A percentile compares a stretch with the other conserved stretches of the same genome.
Evolutionary conservation across 768 basidiomycete species (phyloP).

Genomic region (Lactifluus piperatus): DNA sequence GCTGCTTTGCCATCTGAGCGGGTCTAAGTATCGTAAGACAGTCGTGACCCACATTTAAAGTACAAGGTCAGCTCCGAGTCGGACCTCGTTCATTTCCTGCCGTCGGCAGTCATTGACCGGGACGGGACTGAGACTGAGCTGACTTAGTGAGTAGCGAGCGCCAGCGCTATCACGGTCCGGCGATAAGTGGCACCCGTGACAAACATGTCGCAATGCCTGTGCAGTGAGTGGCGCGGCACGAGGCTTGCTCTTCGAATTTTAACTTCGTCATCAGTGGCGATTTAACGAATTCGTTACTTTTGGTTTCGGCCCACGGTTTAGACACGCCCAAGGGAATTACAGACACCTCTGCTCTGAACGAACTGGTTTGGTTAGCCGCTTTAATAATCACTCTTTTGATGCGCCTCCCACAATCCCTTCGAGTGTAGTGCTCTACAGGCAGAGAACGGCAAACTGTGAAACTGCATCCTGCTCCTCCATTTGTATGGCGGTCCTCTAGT

Average conservation of each 20-base stretch:
- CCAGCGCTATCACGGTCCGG: not conserved
- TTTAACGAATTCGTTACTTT: not conserved
- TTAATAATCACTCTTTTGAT: not conserved
- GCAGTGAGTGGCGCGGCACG: too few species aligned
- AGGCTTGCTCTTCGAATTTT: not conserved
- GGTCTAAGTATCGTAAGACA: not conserved
- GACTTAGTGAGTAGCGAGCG: not conserved
- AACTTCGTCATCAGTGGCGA: not conserved
- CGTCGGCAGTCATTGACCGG: not conserved
- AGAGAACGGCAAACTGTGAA: not conserved
- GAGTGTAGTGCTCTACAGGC: not conserved
- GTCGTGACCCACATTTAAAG: not conserved
- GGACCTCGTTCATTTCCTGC: not conserved
- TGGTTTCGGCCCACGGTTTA: not conserved
- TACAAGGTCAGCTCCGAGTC: too few species aligned
- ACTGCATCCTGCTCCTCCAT: not conserved
- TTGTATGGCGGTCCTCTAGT: too few species aligned
- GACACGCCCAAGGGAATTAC: not conserved
- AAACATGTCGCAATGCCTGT: not conserved
- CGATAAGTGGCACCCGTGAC: not conserved
- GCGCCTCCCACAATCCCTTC: not conserved
- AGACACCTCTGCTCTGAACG: not conserved
- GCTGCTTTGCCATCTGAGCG: not conserved
- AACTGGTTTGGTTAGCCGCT: not conserved
- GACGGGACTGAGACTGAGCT: not conserved